Evolutionary conservation across 768 basidiomycete species (phyloP).

Genomic region (Phlebiopsis gigantea): DNA sequence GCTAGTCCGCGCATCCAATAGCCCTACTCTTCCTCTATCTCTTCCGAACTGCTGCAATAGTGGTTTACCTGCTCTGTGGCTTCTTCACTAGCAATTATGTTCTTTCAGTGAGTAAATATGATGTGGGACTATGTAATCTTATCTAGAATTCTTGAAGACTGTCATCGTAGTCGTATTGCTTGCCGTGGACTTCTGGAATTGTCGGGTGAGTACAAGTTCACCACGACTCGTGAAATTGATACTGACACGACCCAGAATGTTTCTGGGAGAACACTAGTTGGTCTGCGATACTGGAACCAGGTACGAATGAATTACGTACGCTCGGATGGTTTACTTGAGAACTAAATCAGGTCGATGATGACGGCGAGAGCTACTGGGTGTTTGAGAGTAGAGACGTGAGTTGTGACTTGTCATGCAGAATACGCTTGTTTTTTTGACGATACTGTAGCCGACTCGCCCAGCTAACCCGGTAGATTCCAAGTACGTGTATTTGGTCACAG

Average conservation of each 20-base stretch:
- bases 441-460: slow-evolving; percentile 71
- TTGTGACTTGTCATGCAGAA: background rate
- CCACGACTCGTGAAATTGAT: background rate
- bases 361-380: slow-evolving; percentile 95
- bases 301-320: slow-evolving; percentile 27
- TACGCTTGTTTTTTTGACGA: background rate
- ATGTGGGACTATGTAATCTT: background rate
- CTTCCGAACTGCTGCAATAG: slow-evolving; percentile 84
- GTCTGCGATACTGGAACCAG: slow-evolving; percentile 97
- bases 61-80: slow-evolving; percentile 91
- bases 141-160: slow-evolving; percentile 40
- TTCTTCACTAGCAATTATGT: slow-evolving; percentile 90
- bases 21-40: slow-evolving; percentile 85
- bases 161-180: slow-evolving; percentile 90
- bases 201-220: slow-evolving; percentile 50
- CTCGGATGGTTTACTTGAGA: background rate
- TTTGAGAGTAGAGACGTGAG: slow-evolving; percentile 95
- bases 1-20: slow-evolving; percentile 73
- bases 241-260: slow-evolving; percentile 60
- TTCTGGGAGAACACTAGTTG: slow-evolving; percentile 88
- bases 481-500: slow-evolving; percentile 37
- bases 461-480: slow-evolving; percentile 85
- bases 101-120: slow-evolving; percentile 60
- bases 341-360: slow-evolving; percentile 77
- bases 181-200: slow-evolving; percentile 99